Conservation (phyloP, 306 rosid species). For the Alnus rubra region DNA sequence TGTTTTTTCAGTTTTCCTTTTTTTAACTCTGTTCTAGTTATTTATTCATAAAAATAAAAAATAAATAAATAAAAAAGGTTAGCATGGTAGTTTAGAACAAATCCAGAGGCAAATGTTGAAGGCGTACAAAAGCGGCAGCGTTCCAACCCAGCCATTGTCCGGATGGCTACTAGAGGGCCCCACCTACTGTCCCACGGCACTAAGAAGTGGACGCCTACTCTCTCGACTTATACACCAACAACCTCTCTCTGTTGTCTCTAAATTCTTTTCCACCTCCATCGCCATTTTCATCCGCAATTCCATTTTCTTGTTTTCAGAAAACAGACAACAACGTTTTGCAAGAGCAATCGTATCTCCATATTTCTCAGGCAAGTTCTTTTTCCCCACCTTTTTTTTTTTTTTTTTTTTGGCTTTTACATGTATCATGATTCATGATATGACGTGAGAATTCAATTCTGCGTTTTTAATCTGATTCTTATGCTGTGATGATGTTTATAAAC, state of each 20-base stretch:
- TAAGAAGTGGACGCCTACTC: constrained; percentile 5
- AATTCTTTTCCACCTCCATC: constrained; percentile 3
- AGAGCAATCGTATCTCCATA: no score
- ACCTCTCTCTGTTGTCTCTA: constrained; percentile 25
- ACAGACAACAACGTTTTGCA: constrained; percentile 20
- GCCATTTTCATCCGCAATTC: constrained; percentile 15
- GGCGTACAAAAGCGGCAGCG: constrained; percentile 4
- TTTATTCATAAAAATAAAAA: background rate
- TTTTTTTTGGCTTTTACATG: background rate
- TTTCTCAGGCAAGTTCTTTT: constrained; percentile 46
- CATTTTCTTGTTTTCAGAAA: constrained; percentile 7
- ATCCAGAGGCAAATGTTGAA: constrained; percentile 24
- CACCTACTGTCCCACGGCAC: constrained; percentile 27
- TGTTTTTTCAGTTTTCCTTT: no score
- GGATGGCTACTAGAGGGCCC: constrained; percentile 31
- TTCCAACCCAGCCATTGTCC: background rate
- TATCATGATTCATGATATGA: background rate
- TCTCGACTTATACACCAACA: constrained; percentile 19
- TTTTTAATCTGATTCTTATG: background rate
- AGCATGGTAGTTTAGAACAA: constrained; percentile 31
- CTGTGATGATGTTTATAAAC: background rate
- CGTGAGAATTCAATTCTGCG: background rate
- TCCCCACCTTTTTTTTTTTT: background rate
- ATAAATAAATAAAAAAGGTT: background rate
- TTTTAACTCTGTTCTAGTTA: background rate